phyloP scores from a whole-genome alignment of 352 stramenopile genomes.

The Phytophthora megakarya region DNA sequence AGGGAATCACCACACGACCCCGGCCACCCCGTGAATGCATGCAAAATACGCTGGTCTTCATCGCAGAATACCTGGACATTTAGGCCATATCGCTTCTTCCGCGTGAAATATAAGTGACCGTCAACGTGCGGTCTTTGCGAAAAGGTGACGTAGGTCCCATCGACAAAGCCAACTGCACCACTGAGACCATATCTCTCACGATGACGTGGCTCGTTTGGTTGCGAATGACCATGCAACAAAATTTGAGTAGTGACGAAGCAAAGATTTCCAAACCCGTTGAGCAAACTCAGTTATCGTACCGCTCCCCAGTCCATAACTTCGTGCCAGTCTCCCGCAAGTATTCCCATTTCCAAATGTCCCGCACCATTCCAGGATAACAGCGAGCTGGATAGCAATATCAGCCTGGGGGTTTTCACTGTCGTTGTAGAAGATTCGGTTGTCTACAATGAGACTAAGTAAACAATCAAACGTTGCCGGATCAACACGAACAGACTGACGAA shows the following conservation, averaged over 20 bases:
- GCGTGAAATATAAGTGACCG: not conserved
- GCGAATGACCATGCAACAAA: not conserved
- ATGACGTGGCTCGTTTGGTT: not conserved
- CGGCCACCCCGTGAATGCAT: constrained; percentile 4
- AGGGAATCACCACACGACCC: constrained; percentile 3
- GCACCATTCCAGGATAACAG: constrained; percentile 2
- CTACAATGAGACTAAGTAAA: not conserved
- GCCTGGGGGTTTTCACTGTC: not conserved
- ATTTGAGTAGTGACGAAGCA: not conserved
- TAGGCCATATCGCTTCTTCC: not conserved
- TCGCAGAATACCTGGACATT: constrained; percentile 2
- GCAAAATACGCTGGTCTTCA: not conserved
- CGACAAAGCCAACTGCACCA: too few relatives aligned
- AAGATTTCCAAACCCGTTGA: not conserved
- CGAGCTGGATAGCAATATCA: constrained; percentile 5
- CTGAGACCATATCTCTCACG: not conserved
- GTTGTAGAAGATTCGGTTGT: not conserved
- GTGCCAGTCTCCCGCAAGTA: not conserved
- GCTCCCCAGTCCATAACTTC: not conserved
- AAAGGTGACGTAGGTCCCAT: too few relatives aligned
- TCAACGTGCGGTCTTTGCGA: too few relatives aligned
- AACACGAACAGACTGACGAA: not conserved
- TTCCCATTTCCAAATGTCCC: constrained; percentile 9
- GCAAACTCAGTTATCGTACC: constrained; percentile 1
- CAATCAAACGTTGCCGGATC: not conserved